phyloP scores from a whole-genome alignment of 2,329 filamentous ascomycete genomes.

The Periconia sp. region DNA sequence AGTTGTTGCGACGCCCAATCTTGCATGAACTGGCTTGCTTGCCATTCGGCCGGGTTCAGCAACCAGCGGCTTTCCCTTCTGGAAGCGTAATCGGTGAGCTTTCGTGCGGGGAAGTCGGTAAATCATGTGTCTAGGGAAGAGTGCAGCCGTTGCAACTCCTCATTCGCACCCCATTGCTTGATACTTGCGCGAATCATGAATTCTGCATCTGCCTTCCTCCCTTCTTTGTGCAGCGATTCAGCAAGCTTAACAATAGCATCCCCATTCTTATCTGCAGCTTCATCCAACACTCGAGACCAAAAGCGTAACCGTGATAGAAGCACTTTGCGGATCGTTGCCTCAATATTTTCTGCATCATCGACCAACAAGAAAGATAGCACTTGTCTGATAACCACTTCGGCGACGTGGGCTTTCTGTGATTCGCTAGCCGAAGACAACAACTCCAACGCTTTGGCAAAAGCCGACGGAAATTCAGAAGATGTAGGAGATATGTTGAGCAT shows the following conservation, averaged over 20 bases:
- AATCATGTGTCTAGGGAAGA: conserved; percentile 24
- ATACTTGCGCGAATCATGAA: conserved; percentile 25
- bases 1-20: too few relatives aligned
- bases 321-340: conserved; percentile 58
- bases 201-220: conserved; percentile 29
- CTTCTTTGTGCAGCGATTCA: conserved; percentile 24
- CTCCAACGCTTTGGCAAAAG: conserved; percentile 66
- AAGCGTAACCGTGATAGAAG: conserved; percentile 46
- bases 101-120: neutral
- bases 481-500: conserved; percentile 65
- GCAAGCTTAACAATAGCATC: conserved; percentile 27
- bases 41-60: neutral
- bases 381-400: conserved; percentile 52
- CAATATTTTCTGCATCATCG: conserved; percentile 45
- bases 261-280: conserved; percentile 18
- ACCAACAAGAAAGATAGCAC: conserved; percentile 49
- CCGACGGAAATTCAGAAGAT: conserved; percentile 72
- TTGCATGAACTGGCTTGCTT: neutral
- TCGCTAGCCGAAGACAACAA: conserved; percentile 58
- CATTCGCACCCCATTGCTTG: conserved; percentile 34
- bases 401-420: conserved; percentile 39
- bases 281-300: conserved; percentile 31
- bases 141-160: conserved; percentile 27
- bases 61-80: neutral
- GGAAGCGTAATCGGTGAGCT: neutral